Evolutionary conservation across 169 alveolate species (phyloP), one percentile per base, ranked within the genome.

Genomic region (Eimeria zaria): DNA sequence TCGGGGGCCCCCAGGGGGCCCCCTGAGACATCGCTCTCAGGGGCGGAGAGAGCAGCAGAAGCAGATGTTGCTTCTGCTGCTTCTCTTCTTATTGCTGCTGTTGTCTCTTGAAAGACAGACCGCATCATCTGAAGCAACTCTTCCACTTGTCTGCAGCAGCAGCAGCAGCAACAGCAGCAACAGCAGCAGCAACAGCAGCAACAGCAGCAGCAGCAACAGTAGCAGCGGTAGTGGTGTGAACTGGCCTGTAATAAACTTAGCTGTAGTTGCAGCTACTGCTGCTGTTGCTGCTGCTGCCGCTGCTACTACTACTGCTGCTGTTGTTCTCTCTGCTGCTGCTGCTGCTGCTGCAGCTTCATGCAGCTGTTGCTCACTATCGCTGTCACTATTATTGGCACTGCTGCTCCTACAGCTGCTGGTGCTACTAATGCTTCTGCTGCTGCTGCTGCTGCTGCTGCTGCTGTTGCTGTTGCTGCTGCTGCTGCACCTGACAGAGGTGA

Each of bases 401-500:
- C 48, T 33, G 85, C 12, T 12, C 46, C 24, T 36, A 18, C 41
- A 27, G 33, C 80, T 67, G 80, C 46, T 67, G 80, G 20, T 51
- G 60, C 60, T 60, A 44, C 81, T 27, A 12, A 8, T 30, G n/a
- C 67, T 51, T n/a, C 53, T 81, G 73, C 73, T n/a, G 64, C 24
- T 81, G 48, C 91, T 20, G 74, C 74, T 81, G 74, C 30, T 48
- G 36, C n/a, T 51, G 36, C 73, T 81, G 39, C 73, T 30, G 39
- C 33, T 55, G 48, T 16, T 3, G 0, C 18, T 44, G 46, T 30
- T 81, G 36, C 71, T 51, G 53, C 73, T 51, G 73, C 73, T 55
- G 76, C 48, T 36, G 44, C 78, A 90, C 96, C 99, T 96, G 41
- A 99, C 93, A 9, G 99, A 97, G 27, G 97, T 98, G 46, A 99